These are phyloP conservation scores for Blumeria graminis DNA, from an alignment of 2,329 filamentous ascomycete species.

Conservation along the genomic window DNA sequence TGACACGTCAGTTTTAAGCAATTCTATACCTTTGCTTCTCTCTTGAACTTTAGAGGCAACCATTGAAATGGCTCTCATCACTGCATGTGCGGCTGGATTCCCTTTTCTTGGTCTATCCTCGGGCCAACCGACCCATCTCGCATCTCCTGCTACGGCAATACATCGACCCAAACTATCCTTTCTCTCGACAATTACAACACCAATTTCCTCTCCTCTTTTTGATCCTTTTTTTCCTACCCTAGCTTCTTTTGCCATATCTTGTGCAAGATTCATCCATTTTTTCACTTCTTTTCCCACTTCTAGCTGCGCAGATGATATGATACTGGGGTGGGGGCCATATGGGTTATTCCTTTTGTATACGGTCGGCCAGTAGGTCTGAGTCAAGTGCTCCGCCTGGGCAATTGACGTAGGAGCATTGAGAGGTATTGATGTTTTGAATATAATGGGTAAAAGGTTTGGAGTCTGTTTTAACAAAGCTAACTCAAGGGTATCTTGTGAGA, in stretches of 20 bases:
- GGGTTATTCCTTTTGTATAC: slow-evolving; percentile 75
- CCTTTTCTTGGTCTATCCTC: slow-evolving; percentile 20
- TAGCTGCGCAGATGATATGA: slow-evolving; percentile 43
- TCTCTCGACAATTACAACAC: slow-evolving; percentile 48
- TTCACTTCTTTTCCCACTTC: slow-evolving; percentile 40
- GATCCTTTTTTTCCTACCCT: slow-evolving; percentile 16
- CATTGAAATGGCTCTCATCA: slow-evolving; percentile 61
- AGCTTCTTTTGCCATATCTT: slow-evolving; percentile 34
- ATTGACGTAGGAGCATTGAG: slow-evolving; percentile 50
- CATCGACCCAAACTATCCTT: slow-evolving; percentile 16
- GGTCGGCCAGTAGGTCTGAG: slow-evolving; percentile 56
- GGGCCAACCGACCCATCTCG: slow-evolving; percentile 37
- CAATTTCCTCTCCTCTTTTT: slow-evolving; percentile 43
- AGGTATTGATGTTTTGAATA: slow-evolving; percentile 35
- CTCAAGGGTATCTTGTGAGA: slow-evolving; percentile 29
- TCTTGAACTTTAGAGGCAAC: slow-evolving; percentile 30
- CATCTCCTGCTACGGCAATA: slow-evolving; percentile 54
- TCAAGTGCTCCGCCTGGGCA: slow-evolving; percentile 52
- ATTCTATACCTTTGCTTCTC: not conserved
- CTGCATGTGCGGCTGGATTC: slow-evolving; percentile 58
- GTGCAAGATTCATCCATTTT: slow-evolving; percentile 43
- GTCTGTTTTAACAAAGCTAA: slow-evolving; percentile 15
- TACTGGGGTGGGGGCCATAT: slow-evolving; percentile 58
- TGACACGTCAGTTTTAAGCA: not conserved
- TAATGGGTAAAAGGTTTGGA: slow-evolving; percentile 23